phyloP scores from a whole-genome alignment of 768 basidiomycete genomes.

The Suillus occidentalis region DNA sequence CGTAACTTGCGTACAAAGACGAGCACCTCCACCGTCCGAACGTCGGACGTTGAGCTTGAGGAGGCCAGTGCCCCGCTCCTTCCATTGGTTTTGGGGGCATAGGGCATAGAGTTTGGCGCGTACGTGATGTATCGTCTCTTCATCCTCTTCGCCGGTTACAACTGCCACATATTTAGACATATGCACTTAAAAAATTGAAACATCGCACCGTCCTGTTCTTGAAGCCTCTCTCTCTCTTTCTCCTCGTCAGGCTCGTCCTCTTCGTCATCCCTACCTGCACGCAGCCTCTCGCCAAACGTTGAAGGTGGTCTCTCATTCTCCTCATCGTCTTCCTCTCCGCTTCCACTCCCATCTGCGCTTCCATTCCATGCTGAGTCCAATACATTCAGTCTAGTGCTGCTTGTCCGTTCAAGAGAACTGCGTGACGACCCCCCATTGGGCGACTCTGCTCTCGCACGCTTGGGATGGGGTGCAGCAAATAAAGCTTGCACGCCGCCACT shows the following conservation, averaged over 20 bases:
- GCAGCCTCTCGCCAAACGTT: slow-evolving; percentile 64
- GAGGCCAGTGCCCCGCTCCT: slow-evolving; percentile 72
- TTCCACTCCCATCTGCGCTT: slow-evolving; percentile 37
- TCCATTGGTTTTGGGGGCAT: slow-evolving; percentile 62
- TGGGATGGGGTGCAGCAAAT: slow-evolving; percentile 42
- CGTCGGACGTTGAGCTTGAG: slow-evolving; percentile 67
- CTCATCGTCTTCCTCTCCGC: slow-evolving; percentile 43
- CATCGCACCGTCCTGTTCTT: slow-evolving; percentile 66
- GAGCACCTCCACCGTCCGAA: slow-evolving; percentile 65
- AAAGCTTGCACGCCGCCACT: slow-evolving; percentile 50
- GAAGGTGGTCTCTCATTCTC: slow-evolving; percentile 34
- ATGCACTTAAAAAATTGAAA: not conserved
- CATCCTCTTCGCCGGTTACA: slow-evolving; percentile 80
- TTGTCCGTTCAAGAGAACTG: slow-evolving; percentile 45
- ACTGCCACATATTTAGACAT: slow-evolving; percentile 38
- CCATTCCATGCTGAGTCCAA: slow-evolving; percentile 40
- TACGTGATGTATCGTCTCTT: slow-evolving; percentile 72
- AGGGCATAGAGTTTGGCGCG: slow-evolving; percentile 75
- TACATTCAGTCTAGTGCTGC: slow-evolving; percentile 21
- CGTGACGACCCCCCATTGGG: slow-evolving; percentile 43
- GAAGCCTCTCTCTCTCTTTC: slow-evolving; percentile 44
- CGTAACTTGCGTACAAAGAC: slow-evolving; percentile 51
- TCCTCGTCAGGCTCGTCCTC: slow-evolving; percentile 51
- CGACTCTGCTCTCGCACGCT: slow-evolving; percentile 54
- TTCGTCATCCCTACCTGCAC: slow-evolving; percentile 61